Conservation (phyloP, 306 rosid species). For the Casuarina glauca region DNA sequence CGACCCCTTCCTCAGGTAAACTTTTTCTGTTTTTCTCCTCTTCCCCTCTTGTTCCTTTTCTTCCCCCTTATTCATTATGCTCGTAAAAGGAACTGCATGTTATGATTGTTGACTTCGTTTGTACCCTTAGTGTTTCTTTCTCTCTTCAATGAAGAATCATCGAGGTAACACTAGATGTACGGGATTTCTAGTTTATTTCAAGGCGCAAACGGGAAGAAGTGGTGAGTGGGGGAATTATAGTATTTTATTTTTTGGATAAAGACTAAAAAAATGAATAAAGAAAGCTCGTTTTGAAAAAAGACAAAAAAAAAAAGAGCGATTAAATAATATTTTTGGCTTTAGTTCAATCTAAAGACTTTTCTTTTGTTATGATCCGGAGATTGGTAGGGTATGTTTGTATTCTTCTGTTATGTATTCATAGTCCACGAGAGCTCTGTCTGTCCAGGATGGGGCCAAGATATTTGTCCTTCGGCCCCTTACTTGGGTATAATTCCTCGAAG, state of each 20-base stretch:
- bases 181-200: background rate
- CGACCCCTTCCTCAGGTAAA: slow-evolving; percentile 58
- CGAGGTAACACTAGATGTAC: background rate
- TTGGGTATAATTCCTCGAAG: slow-evolving; percentile 17
- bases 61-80: background rate
- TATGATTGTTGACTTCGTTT: background rate
- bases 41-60: background rate
- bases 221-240: background rate
- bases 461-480: background rate
- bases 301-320: background rate
- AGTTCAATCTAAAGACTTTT: background rate
- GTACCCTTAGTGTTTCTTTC: background rate
- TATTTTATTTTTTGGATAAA: background rate
- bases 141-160: background rate
- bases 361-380: background rate
- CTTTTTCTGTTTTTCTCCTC: background rate
- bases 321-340: background rate
- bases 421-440: background rate
- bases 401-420: background rate
- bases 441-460: background rate
- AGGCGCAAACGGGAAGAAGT: background rate
- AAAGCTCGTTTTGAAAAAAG: background rate
- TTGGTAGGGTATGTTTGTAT: background rate
- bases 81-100: too few relatives aligned
- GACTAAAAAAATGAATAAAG: background rate